Evolutionary conservation across 495 filamentous ascomycete species (phyloP), one percentile per base, ranked within the genome.

Genomic region (Talaromyces adpressus): DNA sequence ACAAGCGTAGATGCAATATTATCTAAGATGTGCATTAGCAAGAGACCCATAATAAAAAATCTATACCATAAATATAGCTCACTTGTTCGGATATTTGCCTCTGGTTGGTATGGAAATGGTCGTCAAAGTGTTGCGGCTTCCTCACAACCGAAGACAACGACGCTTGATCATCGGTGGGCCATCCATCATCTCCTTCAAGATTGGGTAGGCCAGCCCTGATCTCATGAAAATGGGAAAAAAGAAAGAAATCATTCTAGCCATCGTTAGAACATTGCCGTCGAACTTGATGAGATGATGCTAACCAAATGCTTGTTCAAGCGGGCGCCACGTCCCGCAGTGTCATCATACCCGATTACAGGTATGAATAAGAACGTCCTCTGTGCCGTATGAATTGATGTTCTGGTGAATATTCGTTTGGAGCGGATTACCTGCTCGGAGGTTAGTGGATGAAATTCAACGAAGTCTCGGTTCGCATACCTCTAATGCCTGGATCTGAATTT

Each of bases 221-320:
- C 36, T 87, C 81, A 69, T 98, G 92, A 74, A 86, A 91, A 73
- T 97, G 92, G 0, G 91, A 93, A 18, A 98, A 85, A 69, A 93
- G 90, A 64, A 98, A 85, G 66, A 90, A 84, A 62, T 97, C 92
- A 70, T 89, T 91, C 78, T 96, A 29, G 11, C 60, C 39, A 14
- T 4, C 45, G 66, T 47, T 71, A 54, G 3, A 32, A 51, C 1
- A 27, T 71, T 23, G 67, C 67, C 27, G 29, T 25, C 6, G 7
- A 34, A 22, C 8, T n/a, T 14, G n/a, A 6, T 5, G 27, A 14
- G n/a, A 9, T 20, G 39, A 22, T 12, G 64, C 74, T 53, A 36
- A 86, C 84, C 41, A 87, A 63, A 70, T 87, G 82, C 47, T 68
- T 62, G 25, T 79, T 78, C 18, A 84, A 66, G 29, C 57, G 67